phyloP scores from a whole-genome alignment of 139 green algal species.

The Chlamydomonas urium region DNA sequence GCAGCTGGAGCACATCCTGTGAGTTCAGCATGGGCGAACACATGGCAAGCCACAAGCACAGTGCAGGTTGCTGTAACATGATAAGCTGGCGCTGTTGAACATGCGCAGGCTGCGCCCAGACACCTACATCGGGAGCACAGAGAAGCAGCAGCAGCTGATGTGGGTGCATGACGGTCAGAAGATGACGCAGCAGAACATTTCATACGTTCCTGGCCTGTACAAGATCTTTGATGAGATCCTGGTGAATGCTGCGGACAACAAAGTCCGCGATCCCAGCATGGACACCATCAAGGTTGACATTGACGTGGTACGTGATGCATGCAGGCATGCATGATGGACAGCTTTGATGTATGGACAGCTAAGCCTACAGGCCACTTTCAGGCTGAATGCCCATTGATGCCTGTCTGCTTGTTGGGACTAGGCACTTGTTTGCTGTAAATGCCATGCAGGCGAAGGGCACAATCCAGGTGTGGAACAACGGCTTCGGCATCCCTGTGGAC shows the following conservation, averaged over 20 bases:
- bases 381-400: too few relatives aligned
- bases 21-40: too few relatives aligned
- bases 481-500: conserved; percentile 92
- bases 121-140: conserved; percentile 94
- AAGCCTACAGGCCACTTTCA: too few relatives aligned
- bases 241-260: conserved; percentile 99
- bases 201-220: conserved; percentile 92
- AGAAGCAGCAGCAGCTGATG: conserved; percentile 78
- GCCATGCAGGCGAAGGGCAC: conserved; percentile 55
- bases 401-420: too few relatives aligned
- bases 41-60: too few relatives aligned
- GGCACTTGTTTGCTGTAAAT: not conserved
- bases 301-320: conserved; percentile 58
- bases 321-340: not conserved
- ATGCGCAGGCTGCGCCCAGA: conserved; percentile 96
- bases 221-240: conserved; percentile 99
- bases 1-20: conserved; percentile 98
- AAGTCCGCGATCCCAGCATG: conserved; percentile 91
- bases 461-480: conserved; percentile 94
- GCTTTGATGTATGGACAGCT: not conserved
- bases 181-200: conserved; percentile 51
- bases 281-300: conserved; percentile 84
- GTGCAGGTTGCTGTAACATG: too few relatives aligned
- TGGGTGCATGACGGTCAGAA: conserved; percentile 88
- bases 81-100: too few relatives aligned